phyloP scores from a whole-genome alignment of 2,329 filamentous ascomycete species.

The Orbilia blumenaviensis region DNA sequence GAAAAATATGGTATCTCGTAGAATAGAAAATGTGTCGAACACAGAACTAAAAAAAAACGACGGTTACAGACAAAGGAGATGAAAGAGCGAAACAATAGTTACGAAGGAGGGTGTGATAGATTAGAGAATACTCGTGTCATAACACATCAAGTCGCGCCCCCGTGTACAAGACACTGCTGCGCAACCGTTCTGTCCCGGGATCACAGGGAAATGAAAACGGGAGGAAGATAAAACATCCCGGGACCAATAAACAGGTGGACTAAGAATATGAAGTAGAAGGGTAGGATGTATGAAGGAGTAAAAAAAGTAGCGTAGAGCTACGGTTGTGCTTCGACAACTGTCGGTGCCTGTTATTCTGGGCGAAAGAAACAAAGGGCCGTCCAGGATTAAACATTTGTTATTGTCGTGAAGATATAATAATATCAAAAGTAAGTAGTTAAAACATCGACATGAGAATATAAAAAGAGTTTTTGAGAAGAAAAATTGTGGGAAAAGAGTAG shows the following conservation, averaged over 20 bases:
- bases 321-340: conserved; percentile 6
- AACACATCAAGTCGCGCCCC: conserved; percentile 44
- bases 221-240: conserved; percentile 3
- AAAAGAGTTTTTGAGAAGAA: conserved; percentile 5
- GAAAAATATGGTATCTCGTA: conserved; percentile 42
- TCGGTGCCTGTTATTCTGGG: conserved; percentile 5
- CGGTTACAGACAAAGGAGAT: conserved; percentile 31
- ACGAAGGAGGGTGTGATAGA: conserved; percentile 4
- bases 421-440: conserved; percentile 27
- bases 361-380: background rate
- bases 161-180: conserved; percentile 9
- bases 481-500: background rate
- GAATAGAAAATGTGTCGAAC: conserved; percentile 23
- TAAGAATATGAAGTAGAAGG: conserved; percentile 1
- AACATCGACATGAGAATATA: conserved; percentile 44
- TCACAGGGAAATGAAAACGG: conserved; percentile 12
- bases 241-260: too few species aligned
- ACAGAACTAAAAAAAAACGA: background rate
- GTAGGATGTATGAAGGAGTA: background rate
- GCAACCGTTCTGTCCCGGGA: conserved; percentile 19
- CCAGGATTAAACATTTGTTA: conserved; percentile 52
- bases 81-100: conserved; percentile 7
- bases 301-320: conserved; percentile 1
- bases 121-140: conserved; percentile 42
- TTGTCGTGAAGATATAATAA: conserved; percentile 37